Base-by-base conservation (phyloP, 2,329 filamentous ascomycete genomes). In the Fusarium sp. region DNA sequence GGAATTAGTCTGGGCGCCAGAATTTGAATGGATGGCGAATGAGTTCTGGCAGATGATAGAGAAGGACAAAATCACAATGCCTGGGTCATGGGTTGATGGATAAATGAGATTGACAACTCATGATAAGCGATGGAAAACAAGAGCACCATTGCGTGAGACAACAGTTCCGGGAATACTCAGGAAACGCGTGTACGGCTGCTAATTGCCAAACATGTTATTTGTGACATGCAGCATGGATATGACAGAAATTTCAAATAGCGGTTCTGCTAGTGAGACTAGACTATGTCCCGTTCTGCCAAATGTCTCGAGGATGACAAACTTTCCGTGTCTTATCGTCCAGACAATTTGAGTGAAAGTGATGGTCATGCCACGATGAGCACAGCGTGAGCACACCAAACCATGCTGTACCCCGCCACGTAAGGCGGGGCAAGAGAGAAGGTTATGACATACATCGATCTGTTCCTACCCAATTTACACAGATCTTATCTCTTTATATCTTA, bases 21-120 rank as follows among this genome's bases (percentile, higher is more conserved):
- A 79, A 45, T 77, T 72, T 49, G 78, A 79, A 26, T 70, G 44
- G 17, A 73, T 77, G 69, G 77, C 78, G 0, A 45, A 26, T 3
- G 48, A 79, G 17, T 79, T 79, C 12, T 79, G 78, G 78, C 4
- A 37, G 12, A 7, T 60, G 45, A 11, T 77, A 4, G 74, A 76
- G 13, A 55, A 44, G 4, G 50, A 67, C 7, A 17, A 18, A 4
- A 3, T 12, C 0, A 10, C 18, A 2, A 78, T 79, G 74, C 77
- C 76, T 20, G 77, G 77, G 2, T 65, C 69, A 1, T 79, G 78
- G 78, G 40, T 76, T 17, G 76, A 78, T 3, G 52, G 11, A 49
- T 66, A 48, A 49, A 58, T 35, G 27, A 18, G 5, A 27, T 41
- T 41, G 26, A n/a, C 5, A 17, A 41, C 14, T n/a, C 33, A 18